Percentiles rank a stretch among this genome's conserved stretches.
Conservation (phyloP, 139 green algal genomes). For the Raphidocelis subcapitata region DNA sequence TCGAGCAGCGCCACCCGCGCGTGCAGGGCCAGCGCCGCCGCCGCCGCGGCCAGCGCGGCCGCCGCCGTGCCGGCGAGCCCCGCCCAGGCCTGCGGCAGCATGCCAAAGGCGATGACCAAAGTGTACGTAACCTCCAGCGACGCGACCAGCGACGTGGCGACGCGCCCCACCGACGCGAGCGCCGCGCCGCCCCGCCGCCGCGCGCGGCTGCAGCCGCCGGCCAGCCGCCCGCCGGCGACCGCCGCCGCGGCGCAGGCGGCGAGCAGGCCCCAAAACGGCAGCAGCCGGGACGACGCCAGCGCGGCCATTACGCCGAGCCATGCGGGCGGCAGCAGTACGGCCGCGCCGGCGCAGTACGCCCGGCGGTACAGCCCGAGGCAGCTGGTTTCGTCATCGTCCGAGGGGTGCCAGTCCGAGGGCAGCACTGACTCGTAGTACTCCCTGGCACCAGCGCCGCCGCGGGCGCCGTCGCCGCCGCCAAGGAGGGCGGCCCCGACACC, state of each 20-base stretch:
- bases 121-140: slow-evolving; percentile 11
- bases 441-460: background rate
- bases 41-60: background rate
- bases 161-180: slow-evolving; percentile 4
- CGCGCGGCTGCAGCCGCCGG: too few relatives aligned
- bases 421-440: background rate
- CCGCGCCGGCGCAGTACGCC: slow-evolving; percentile 25
- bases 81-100: slow-evolving; percentile 15
- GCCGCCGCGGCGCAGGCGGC: background rate
- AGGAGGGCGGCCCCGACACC: background rate
- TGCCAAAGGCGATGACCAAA: background rate
- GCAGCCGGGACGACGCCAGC: background rate
- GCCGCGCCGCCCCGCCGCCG: too few relatives aligned
- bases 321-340: slow-evolving; percentile 19
- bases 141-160: slow-evolving; percentile 3
- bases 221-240: slow-evolving; percentile 11
- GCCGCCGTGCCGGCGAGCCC: slow-evolving; percentile 1
- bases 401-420: background rate
- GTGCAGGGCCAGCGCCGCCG: background rate
- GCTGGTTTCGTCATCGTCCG: background rate
- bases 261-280: slow-evolving; percentile 16
- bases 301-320: slow-evolving; percentile 5
- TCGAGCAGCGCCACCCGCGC: slow-evolving; percentile 3
- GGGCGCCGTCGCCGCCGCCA: too few relatives aligned
- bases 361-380: slow-evolving; percentile 7